Evolutionary conservation across 2,329 filamentous ascomycete species (phyloP).

Genomic region (Volutella citrinella): DNA sequence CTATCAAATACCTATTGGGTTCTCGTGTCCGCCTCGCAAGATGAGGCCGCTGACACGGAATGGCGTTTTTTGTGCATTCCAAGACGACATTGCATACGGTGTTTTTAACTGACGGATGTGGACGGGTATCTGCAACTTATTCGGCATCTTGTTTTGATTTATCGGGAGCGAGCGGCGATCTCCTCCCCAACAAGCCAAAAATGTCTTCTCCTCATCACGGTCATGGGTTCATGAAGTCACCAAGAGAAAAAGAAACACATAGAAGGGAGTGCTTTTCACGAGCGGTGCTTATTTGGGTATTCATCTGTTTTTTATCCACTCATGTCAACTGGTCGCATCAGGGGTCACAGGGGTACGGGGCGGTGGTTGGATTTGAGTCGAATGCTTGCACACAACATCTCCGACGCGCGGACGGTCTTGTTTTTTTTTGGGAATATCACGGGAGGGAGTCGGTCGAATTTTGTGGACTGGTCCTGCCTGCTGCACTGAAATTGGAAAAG

Average conservation of each 20-base stretch:
- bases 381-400: conserved; percentile 32
- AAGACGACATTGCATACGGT: conserved; percentile 45
- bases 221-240: conserved; percentile 46
- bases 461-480: conserved; percentile 25
- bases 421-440: conserved; percentile 22
- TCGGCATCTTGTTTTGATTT: conserved; percentile 32
- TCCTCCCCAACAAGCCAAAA: conserved; percentile 25
- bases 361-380: conserved; percentile 32
- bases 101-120: conserved; percentile 25
- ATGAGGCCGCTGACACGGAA: conserved; percentile 42
- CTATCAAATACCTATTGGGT: conserved; percentile 25
- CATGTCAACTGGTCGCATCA: conserved; percentile 38
- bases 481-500: conserved; percentile 30
- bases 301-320: too few species aligned
- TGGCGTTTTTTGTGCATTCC: conserved; percentile 44
- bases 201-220: conserved; percentile 30
- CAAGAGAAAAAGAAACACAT: conserved; percentile 43
- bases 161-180: conserved; percentile 23
- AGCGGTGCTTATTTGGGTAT: conserved; percentile 27
- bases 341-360: conserved; percentile 27
- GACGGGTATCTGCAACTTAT: conserved; percentile 23
- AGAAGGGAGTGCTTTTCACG: conserved; percentile 37
- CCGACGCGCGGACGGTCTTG: conserved; percentile 7
- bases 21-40: conserved; percentile 30
- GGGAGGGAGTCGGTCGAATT: conserved; percentile 38